phyloP scores from a whole-genome alignment of 441 rosid genomes.

The Isatis lusitanica region DNA sequence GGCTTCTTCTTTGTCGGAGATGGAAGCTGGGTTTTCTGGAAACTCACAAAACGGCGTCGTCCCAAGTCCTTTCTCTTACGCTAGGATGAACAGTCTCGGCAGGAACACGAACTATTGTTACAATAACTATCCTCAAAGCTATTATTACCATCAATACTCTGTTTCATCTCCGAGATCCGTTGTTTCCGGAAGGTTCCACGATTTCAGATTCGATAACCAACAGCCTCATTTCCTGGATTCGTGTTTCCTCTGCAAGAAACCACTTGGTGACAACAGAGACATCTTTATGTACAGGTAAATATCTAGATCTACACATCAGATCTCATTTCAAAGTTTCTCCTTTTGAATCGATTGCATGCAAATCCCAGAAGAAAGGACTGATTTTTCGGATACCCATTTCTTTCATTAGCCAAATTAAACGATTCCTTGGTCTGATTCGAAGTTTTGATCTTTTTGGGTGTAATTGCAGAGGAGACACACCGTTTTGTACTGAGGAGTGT shows the following conservation, averaged over 20 bases:
- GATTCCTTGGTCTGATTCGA: slow-evolving; percentile 5
- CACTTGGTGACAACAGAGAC: slow-evolving; percentile 69
- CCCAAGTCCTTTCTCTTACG: slow-evolving; percentile 21
- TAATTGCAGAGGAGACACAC: slow-evolving; percentile 36
- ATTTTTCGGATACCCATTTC: neutral
- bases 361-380: neutral
- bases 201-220: slow-evolving; percentile 37
- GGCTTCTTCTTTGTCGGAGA: slow-evolving; percentile 30
- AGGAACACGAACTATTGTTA: slow-evolving; percentile 13
- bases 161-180: slow-evolving; percentile 38
- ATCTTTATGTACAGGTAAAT: slow-evolving; percentile 90
- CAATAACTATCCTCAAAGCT: slow-evolving; percentile 12
- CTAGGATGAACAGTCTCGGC: slow-evolving; percentile 25
- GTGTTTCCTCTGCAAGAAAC: slow-evolving; percentile 73
- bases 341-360: neutral
- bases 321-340: neutral
- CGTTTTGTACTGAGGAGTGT: slow-evolving; percentile 46
- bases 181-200: slow-evolving; percentile 38
- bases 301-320: slow-evolving; percentile 7
- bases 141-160: slow-evolving; percentile 27
- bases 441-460: slow-evolving; percentile 4
- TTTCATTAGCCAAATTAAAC: neutral
- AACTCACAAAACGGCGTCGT: slow-evolving; percentile 19
- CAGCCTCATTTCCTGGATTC: slow-evolving; percentile 76
- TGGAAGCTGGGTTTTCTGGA: slow-evolving; percentile 38